These are phyloP conservation scores for Fusarium sp. DNA, from an alignment of 2,329 filamentous ascomycete genomes.

Conservation along the genomic window DNA sequence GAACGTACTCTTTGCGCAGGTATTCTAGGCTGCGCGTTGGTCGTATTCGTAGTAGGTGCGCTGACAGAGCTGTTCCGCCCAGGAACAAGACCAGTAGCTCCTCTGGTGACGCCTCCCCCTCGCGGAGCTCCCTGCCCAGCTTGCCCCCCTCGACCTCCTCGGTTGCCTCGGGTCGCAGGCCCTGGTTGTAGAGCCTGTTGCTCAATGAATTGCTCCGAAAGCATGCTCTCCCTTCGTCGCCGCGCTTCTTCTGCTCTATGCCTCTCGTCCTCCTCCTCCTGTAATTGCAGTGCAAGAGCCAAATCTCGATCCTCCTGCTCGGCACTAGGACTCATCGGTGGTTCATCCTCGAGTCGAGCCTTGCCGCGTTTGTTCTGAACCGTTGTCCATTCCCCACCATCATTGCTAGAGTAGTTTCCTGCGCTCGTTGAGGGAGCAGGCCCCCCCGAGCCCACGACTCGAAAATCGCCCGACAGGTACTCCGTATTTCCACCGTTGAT, in stretches of 20 bases:
- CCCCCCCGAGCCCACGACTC: constrained; percentile 71
- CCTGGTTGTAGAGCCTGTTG: constrained; percentile 61
- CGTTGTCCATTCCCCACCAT: constrained; percentile 62
- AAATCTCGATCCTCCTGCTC: constrained; percentile 86
- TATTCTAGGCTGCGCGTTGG: constrained; percentile 31
- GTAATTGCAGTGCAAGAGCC: constrained; percentile 88
- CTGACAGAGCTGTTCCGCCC: constrained; percentile 37
- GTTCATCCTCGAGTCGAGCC: constrained; percentile 38
- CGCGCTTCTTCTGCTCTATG: constrained; percentile 72
- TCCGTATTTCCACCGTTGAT: constrained; percentile 84
- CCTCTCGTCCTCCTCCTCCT: constrained; percentile 90
- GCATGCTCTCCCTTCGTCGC: constrained; percentile 69
- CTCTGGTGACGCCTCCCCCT: constrained; percentile 32
- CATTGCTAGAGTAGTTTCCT: constrained; percentile 29
- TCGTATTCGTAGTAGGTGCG: constrained; percentile 32
- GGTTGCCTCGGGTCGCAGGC: constrained; percentile 39
- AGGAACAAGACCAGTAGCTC: constrained; percentile 35
- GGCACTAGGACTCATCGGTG: constrained; percentile 53
- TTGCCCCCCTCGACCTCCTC: constrained; percentile 21
- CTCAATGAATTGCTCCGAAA: constrained; percentile 76
- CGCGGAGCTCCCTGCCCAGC: constrained; percentile 3
- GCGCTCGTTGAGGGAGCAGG: constrained; percentile 29
- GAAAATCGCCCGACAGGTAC: constrained; percentile 91
- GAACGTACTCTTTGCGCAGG: constrained; percentile 55
- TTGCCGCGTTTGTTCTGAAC: constrained; percentile 54